A percentile compares a stretch with the other conserved stretches of the same genome.
phyloP scores from a whole-genome alignment of 2,329 filamentous ascomycete genomes.

The Penicillium brevicompactum region DNA sequence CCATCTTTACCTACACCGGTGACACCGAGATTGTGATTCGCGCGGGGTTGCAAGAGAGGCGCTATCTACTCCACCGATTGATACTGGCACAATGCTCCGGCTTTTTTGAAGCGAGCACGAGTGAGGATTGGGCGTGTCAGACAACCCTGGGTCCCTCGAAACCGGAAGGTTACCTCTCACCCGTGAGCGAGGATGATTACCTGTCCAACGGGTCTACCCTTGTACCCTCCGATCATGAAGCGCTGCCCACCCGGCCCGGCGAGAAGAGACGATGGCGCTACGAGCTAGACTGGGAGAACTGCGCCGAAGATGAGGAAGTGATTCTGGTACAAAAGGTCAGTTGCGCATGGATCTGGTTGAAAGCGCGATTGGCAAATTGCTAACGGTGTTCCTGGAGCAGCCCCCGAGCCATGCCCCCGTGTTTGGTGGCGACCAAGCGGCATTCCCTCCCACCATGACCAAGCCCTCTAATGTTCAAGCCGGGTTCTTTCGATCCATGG shows the following conservation, averaged over 20 bases:
- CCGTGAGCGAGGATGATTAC: conserved; percentile 40
- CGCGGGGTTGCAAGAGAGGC: conserved; percentile 70
- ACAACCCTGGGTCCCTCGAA: conserved; percentile 47
- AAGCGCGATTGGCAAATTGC: background rate
- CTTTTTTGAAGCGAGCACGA: conserved; percentile 83
- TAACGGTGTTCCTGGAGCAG: conserved; percentile 25
- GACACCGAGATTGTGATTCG: conserved; percentile 88
- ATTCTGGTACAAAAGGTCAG: conserved; percentile 82
- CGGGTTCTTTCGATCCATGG: conserved; percentile 84
- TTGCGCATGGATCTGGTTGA: background rate
- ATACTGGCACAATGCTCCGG: conserved; percentile 88
- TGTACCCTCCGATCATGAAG: conserved; percentile 41
- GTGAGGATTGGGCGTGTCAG: conserved; percentile 70
- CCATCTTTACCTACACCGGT: conserved; percentile 83
- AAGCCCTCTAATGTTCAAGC: conserved; percentile 64
- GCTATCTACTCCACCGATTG: conserved; percentile 84
- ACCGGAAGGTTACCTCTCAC: conserved; percentile 39
- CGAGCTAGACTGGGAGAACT: conserved; percentile 76
- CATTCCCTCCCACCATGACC: conserved; percentile 59
- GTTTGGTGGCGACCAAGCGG: conserved; percentile 55
- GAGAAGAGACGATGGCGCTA: conserved; percentile 76
- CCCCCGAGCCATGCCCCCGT: conserved; percentile 51
- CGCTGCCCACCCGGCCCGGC: conserved; percentile 38
- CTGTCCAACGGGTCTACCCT: conserved; percentile 41
- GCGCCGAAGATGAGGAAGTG: conserved; percentile 72